These are phyloP conservation scores for Trichosanthes cucumerina DNA, from an alignment of 306 rosid genomes.

Conservation along the genomic window DNA sequence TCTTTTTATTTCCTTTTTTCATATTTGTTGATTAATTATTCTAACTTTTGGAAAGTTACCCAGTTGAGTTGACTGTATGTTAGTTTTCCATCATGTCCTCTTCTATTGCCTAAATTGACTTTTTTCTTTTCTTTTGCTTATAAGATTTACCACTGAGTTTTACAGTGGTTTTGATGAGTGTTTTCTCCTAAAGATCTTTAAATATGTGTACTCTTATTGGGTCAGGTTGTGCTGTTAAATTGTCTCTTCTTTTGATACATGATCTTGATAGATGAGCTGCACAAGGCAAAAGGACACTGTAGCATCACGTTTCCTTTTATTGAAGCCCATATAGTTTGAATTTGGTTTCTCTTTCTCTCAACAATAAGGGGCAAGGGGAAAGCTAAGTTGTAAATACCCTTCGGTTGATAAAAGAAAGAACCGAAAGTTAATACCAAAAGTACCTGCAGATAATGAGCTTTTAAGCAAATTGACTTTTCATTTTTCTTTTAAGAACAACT, in stretches of 20 bases:
- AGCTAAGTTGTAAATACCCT: background rate
- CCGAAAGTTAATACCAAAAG: slow-evolving; percentile 4
- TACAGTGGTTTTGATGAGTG: background rate
- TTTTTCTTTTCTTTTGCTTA: background rate
- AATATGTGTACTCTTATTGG: background rate
- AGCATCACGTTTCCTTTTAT: background rate
- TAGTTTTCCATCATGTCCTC: background rate
- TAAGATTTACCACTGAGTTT: background rate
- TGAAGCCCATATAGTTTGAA: background rate
- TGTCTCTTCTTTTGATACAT: slow-evolving; percentile 8
- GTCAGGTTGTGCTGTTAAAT: background rate
- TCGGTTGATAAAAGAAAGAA: background rate
- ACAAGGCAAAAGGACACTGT: background rate
- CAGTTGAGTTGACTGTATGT: slow-evolving; percentile 8
- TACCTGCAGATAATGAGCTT: background rate
- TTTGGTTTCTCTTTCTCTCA: slow-evolving; percentile 7
- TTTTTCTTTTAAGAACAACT: background rate
- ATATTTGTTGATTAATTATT: background rate
- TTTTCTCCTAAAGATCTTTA: background rate
- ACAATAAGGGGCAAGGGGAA: background rate
- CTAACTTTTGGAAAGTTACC: background rate
- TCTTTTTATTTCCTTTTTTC: background rate
- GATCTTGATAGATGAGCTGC: slow-evolving; percentile 2
- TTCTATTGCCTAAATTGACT: slow-evolving; percentile 1
- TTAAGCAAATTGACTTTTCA: background rate